A percentile compares a stretch with the other conserved stretches of the same genome.
These are phyloP conservation scores for Candida nitratophila DNA, from an alignment of 805 yeast genomes.

Conservation along the genomic window DNA sequence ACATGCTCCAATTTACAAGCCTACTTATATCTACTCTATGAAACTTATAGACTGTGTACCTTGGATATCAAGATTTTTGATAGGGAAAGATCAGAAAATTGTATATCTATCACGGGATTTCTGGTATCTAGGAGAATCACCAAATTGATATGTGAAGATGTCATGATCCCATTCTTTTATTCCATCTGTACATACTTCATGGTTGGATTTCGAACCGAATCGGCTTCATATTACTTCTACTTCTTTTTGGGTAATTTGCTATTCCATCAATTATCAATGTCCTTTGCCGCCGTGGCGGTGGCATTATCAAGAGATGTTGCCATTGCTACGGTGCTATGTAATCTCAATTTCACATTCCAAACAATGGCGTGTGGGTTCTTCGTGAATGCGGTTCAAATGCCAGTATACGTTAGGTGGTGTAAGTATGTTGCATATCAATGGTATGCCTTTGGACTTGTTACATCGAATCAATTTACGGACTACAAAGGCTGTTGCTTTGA, in stretches of 20 bases:
- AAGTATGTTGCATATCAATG: constrained; percentile 71
- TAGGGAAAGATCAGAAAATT: constrained; percentile 65
- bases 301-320: constrained; percentile 57
- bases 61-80: constrained; percentile 50
- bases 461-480: constrained; percentile 58
- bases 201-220: constrained; percentile 56
- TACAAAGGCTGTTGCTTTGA: constrained; percentile 49
- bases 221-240: constrained; percentile 46
- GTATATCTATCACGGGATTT: constrained; percentile 62
- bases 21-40: constrained; percentile 49
- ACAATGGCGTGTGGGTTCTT: constrained; percentile 78
- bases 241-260: constrained; percentile 56
- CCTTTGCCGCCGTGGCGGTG: constrained; percentile 45
- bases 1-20: constrained; percentile 47
- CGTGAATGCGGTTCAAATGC: constrained; percentile 65
- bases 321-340: constrained; percentile 52
- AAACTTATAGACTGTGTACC: constrained; percentile 49
- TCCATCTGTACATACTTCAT: constrained; percentile 63
- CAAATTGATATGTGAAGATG: constrained; percentile 61
- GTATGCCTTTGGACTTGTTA: constrained; percentile 68
- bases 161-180: constrained; percentile 53
- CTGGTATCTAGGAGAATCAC: constrained; percentile 58
- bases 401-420: constrained; percentile 83
- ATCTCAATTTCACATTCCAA: constrained; percentile 61
- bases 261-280: constrained; percentile 48